Evolutionary conservation across 1,139 yeast genomes (phyloP).

Genomic region (Ogataea hybrid): DNA sequence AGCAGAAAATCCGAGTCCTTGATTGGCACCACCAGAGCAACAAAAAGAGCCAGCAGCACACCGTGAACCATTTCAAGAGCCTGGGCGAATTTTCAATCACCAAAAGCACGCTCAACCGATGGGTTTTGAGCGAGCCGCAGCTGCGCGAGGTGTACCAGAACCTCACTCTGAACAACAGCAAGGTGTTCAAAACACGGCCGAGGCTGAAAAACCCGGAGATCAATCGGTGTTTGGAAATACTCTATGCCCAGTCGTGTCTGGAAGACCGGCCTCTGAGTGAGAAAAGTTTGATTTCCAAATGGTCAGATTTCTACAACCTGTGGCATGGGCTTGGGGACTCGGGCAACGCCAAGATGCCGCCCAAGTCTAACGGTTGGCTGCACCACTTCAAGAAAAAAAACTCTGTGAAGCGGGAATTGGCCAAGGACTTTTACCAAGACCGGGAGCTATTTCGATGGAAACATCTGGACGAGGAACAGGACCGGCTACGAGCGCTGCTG

Average conservation of each 20-base stretch:
- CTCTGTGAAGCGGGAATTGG: slow-evolving; percentile 26
- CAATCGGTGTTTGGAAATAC: slow-evolving; percentile 33
- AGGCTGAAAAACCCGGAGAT: slow-evolving; percentile 30
- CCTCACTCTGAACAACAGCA: slow-evolving; percentile 25
- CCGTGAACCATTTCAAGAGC: slow-evolving; percentile 32
- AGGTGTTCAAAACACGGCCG: slow-evolving; percentile 32
- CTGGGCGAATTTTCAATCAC: slow-evolving; percentile 33
- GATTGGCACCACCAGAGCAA: slow-evolving; percentile 33
- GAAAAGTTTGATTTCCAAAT: slow-evolving; percentile 29
- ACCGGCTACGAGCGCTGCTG: slow-evolving; percentile 14
- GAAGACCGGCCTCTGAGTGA: slow-evolving; percentile 29
- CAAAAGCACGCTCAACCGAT: slow-evolving; percentile 35
- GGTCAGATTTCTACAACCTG: slow-evolving; percentile 27
- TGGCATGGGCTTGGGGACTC: slow-evolving; percentile 17
- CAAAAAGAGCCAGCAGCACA: slow-evolving; percentile 32
- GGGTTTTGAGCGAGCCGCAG: slow-evolving; percentile 33
- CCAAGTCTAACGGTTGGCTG: slow-evolving; percentile 38
- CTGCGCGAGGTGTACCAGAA: slow-evolving; percentile 27
- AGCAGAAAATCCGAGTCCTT: slow-evolving; percentile 35
- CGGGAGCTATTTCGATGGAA: slow-evolving; percentile 15
- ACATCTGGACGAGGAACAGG: slow-evolving; percentile 17
- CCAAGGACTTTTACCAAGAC: slow-evolving; percentile 21
- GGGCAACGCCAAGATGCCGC: slow-evolving; percentile 10
- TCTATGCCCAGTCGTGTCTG: slow-evolving; percentile 34
- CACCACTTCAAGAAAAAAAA: slow-evolving; percentile 35